Conservation (phyloP, 441 rosid genomes). For the Eutrema salsugineum region DNA sequence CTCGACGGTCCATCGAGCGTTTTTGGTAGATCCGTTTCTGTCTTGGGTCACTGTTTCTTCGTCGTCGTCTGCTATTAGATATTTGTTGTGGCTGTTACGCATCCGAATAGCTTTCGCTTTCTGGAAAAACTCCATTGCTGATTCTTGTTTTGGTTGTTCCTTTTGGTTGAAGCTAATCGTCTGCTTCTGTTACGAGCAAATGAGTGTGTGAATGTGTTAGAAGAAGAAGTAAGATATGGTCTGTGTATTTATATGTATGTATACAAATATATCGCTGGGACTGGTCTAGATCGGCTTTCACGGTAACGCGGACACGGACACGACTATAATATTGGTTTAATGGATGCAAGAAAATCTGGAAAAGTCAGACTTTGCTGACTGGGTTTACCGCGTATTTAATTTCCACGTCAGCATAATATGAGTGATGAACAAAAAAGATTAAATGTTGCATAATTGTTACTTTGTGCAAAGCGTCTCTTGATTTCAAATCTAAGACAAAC, state of each 20-base stretch:
- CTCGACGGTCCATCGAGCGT: constrained; percentile 58
- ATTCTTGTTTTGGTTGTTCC: constrained; percentile 1
- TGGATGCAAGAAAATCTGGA: neutral
- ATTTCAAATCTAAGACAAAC: too few species aligned
- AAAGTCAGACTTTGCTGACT: constrained; percentile 6
- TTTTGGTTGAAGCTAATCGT: constrained; percentile 25
- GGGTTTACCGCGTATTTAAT: constrained; percentile 1
- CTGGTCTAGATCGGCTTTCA: constrained; percentile 14
- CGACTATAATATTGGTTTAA: too few species aligned
- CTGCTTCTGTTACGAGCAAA: neutral
- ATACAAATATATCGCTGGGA: neutral
- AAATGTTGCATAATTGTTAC: too few species aligned
- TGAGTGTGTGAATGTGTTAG: neutral
- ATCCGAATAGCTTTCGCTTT: constrained; percentile 63
- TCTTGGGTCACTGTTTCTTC: constrained; percentile 53
- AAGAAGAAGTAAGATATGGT: neutral
- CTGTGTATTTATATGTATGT: neutral
- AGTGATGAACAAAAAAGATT: too few species aligned
- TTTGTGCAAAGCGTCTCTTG: neutral
- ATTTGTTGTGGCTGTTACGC: constrained; percentile 57
- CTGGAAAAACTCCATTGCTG: constrained; percentile 59
- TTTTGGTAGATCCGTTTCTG: constrained; percentile 49
- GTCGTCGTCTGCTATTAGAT: constrained; percentile 51
- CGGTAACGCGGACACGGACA: constrained; percentile 14
- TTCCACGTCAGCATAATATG: constrained; percentile 15